Percentiles rank a stretch among this genome's conserved stretches.
phyloP scores from a whole-genome alignment of 2,329 filamentous ascomycete species.

The Colletotrichum liriopes region DNA sequence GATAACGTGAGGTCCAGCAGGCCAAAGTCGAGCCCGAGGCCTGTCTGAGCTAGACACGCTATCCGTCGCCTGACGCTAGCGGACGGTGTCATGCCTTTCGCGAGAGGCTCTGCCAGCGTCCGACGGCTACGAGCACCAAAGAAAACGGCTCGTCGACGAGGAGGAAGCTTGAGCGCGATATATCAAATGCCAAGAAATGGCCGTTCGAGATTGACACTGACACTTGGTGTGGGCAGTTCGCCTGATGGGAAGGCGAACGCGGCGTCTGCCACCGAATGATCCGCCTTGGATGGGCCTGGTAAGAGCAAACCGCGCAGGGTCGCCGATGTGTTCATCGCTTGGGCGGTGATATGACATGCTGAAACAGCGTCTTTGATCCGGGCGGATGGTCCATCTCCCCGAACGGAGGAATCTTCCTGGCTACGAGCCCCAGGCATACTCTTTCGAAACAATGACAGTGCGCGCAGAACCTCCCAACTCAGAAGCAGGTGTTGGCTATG shows the following conservation, averaged over 20 bases:
- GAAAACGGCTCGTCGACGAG: constrained; percentile 3
- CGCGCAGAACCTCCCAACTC: constrained; percentile 1
- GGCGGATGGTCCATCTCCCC: constrained; percentile 5
- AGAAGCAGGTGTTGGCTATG: not conserved
- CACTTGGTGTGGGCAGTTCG: constrained; percentile 12
- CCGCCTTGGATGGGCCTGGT: not conserved
- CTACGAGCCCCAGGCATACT: constrained; percentile 7
- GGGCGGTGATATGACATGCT: constrained; percentile 16
- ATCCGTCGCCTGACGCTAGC: constrained; percentile 10
- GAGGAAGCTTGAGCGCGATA: constrained; percentile 4
- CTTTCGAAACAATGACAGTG: constrained; percentile 16
- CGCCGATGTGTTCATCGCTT: constrained; percentile 32
- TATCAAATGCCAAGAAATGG: constrained; percentile 31
- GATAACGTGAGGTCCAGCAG: not conserved
- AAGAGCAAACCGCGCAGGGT: constrained; percentile 3
- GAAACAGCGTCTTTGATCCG: constrained; percentile 33
- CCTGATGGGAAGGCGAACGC: not conserved
- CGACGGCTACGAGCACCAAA: not conserved
- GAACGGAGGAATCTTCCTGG: constrained; percentile 15
- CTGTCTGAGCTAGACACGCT: constrained; percentile 13
- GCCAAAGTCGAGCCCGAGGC: constrained; percentile 2
- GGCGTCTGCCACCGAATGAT: not conserved
- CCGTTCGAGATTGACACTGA: constrained; percentile 19
- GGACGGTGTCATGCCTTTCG: not conserved
- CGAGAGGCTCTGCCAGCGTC: constrained; percentile 11